These are phyloP conservation scores for Limtongia smithiae DNA, from an alignment of 805 yeast genomes.

Conservation along the genomic window DNA sequence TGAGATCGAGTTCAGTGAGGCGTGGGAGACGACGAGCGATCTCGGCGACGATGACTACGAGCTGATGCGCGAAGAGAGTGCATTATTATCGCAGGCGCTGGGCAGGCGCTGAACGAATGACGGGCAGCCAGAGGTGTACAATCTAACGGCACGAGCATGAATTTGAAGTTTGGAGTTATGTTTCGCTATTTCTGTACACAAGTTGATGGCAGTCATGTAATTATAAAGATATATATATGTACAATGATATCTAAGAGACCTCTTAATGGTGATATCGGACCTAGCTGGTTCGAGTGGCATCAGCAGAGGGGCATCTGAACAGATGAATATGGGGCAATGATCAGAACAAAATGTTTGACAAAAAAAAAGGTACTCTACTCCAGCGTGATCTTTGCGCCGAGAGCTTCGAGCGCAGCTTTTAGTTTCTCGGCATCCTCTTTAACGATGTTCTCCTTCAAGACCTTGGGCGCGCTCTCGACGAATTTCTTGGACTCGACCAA, in stretches of 20 bases:
- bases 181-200: neutral
- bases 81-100: constrained; percentile 1
- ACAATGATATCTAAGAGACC: too few relatives aligned
- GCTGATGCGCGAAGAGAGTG: constrained; percentile 23
- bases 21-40: constrained; percentile 27
- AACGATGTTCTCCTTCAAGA: constrained; percentile 88
- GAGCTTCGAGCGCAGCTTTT: constrained; percentile 83
- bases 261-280: too few relatives aligned
- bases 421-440: constrained; percentile 98
- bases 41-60: constrained; percentile 28
- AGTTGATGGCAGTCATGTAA: too few relatives aligned
- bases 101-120: too few relatives aligned
- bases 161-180: neutral
- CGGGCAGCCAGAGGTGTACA: too few relatives aligned
- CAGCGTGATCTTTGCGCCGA: constrained; percentile 88
- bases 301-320: too few relatives aligned
- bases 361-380: too few relatives aligned
- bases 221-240: too few relatives aligned
- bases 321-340: neutral
- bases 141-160: too few relatives aligned
- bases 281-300: too few relatives aligned
- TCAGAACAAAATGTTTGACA: neutral
- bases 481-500: constrained; percentile 96
- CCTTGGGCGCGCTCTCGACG: constrained; percentile 96
- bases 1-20: constrained; percentile 26